These are phyloP conservation scores for Cyclostephanos tholiformis DNA, from an alignment of 108 stramenopile species.

Conservation along the genomic window DNA sequence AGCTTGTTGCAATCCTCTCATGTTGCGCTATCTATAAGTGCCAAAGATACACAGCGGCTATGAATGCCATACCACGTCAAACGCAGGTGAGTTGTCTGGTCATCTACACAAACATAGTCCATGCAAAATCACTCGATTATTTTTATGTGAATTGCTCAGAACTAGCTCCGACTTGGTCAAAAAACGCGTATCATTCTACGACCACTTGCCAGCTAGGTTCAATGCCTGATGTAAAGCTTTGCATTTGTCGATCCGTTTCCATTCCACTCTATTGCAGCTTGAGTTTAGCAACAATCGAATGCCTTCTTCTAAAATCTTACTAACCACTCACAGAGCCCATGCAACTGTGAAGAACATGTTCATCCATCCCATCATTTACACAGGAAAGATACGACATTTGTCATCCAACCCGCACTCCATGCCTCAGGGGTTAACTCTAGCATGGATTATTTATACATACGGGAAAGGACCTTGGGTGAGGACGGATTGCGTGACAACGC, in stretches of 20 bases:
- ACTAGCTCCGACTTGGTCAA: neutral
- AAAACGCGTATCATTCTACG: neutral
- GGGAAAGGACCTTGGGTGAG: slow-evolving; percentile 92
- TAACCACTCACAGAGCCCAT: neutral
- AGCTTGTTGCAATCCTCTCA: no score
- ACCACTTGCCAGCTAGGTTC: neutral
- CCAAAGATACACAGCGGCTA: no score
- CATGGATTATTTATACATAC: slow-evolving; percentile 48
- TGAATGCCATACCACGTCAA: no score
- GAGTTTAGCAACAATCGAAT: neutral
- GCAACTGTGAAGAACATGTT: neutral
- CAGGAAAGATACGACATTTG: neutral
- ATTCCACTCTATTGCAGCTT: neutral
- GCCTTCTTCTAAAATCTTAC: neutral
- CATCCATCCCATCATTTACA: neutral
- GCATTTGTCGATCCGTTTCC: slow-evolving; percentile 3
- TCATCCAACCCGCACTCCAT: neutral
- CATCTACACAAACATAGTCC: no score
- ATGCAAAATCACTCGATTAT: slow-evolving; percentile 4
- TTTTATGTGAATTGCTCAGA: slow-evolving; percentile 14
- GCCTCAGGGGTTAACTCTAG: neutral
- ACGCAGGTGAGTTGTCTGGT: no score
- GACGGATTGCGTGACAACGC: slow-evolving; percentile 94
- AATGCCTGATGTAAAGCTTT: neutral
- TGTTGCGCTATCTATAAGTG: no score